These are phyloP conservation scores for Aspergillus chevalieri DNA, from an alignment of 2,329 filamentous ascomycete genomes.

Conservation along the genomic window DNA sequence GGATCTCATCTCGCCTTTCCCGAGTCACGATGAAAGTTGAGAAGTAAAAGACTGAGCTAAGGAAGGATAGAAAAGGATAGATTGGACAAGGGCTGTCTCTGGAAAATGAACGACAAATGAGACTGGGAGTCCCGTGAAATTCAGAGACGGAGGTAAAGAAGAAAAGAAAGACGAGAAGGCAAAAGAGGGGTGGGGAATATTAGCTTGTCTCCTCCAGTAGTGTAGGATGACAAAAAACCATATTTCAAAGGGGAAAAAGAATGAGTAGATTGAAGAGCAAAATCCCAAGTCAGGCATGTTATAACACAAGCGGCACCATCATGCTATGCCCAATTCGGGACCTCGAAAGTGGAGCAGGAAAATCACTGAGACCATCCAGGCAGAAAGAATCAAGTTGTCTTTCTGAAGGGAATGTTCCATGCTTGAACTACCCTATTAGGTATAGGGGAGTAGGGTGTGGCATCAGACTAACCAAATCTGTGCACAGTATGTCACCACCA, in stretches of 20 bases:
- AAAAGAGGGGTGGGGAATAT: background rate
- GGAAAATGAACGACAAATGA: background rate
- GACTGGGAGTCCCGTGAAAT: background rate
- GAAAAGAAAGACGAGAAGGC: background rate
- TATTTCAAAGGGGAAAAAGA: background rate
- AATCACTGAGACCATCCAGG: background rate
- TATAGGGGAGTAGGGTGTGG: background rate
- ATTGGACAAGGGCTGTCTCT: background rate
- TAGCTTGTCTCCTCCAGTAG: background rate
- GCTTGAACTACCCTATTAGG: background rate
- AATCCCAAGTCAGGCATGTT: background rate
- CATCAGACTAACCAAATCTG: too few relatives aligned
- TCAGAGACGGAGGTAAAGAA: background rate
- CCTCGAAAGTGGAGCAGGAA: background rate
- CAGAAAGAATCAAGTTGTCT: background rate
- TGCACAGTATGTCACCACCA: too few relatives aligned
- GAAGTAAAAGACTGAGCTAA: background rate
- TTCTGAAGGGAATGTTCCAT: background rate
- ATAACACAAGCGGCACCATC: background rate
- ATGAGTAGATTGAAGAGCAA: background rate
- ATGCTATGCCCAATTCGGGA: background rate
- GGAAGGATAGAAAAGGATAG: background rate
- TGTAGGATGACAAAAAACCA: background rate
- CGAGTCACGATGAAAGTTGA: background rate
- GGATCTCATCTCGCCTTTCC: slow-evolving; percentile 16